Evolutionary conservation across 352 stramenopile genomes (phyloP), one percentile per base, ranked within the genome.

Genomic region (Phytopythium mirpurense): DNA sequence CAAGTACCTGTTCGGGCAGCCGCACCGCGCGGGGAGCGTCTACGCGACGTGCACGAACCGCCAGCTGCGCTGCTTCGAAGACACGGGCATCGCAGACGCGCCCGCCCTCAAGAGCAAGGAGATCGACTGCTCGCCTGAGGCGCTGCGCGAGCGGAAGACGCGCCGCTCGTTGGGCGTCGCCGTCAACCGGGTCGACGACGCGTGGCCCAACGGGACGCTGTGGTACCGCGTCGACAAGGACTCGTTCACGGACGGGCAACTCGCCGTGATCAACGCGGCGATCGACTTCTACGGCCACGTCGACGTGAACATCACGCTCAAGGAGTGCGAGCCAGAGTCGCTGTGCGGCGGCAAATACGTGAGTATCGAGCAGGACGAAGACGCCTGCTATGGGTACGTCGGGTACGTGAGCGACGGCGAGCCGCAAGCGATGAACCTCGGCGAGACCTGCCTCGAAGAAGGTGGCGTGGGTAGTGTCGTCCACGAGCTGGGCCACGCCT

Each of bases 381-480:
- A 87, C 56, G 70, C 71, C 38, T 88, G 78, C 62, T 87, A 88
- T 58, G 80, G 78, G 16, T 79, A 86, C 65, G 76, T 91, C 15
- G 80, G 80, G 6, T 91, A 86, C 53, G 73, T 82, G 8, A 67
- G 83, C 47, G 74, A 80, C 29, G 78, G 74, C 27, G 67, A 79
- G 55, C 70, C 74, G 14, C 80, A 91, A 65, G 60, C 72, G 51
- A 68, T 91, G 56, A 91, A 91, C 56, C 68, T 91, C 12, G 73
- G 72, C 15, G 60, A 77, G 27, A 86, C 63, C 51, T 87, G 76
- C 67, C 88, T 91, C 48, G 32, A 43, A 43, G 66, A 74, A 12
- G 74, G 71, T 27, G 67, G 67, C 2, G 57, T 62, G 21, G 29
- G 80, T 52, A 70, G 84, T 50, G 42, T 76, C 50, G 64, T 91